Percentiles rank a stretch among this genome's conserved stretches.
Evolutionary conservation across 371 early-diverging fungal species (phyloP).

Genomic region (Mucor lusitanicus): DNA sequence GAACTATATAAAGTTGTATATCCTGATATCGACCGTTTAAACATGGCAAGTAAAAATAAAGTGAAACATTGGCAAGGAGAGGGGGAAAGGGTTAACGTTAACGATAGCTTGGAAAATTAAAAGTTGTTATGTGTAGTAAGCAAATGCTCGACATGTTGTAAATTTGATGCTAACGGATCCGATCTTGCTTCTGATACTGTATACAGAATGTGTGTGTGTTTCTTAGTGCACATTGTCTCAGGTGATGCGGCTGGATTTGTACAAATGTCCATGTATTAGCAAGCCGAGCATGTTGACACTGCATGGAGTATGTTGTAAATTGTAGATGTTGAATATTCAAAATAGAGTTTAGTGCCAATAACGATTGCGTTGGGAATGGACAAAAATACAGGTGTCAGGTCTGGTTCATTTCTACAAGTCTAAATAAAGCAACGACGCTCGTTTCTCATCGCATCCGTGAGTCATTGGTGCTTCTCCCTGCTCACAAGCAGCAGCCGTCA

Average conservation of each 20-base stretch:
- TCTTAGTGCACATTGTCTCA: background rate
- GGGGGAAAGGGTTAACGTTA: background rate
- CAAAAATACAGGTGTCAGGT: background rate
- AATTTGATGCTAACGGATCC: background rate
- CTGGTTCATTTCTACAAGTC: background rate
- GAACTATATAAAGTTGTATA: background rate
- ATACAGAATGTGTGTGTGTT: no score
- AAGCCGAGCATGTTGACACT: background rate
- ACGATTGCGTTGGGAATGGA: background rate
- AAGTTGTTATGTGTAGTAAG: background rate
- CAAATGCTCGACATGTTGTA: background rate
- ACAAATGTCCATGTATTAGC: background rate
- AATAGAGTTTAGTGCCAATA: background rate
- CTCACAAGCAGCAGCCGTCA: background rate
- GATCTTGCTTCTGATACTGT: background rate
- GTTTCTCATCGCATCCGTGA: background rate
- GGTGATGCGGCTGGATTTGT: background rate
- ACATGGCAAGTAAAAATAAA: no score
- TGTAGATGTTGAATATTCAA: background rate
- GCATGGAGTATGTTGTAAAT: background rate
- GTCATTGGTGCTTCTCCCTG: background rate
- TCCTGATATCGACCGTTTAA: no score
- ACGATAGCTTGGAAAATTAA: background rate
- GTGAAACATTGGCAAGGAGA: background rate
- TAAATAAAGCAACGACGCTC: background rate